Base-by-base conservation (phyloP, 2,329 filamentous ascomycete genomes). In the Exophiala alcalophila region DNA sequence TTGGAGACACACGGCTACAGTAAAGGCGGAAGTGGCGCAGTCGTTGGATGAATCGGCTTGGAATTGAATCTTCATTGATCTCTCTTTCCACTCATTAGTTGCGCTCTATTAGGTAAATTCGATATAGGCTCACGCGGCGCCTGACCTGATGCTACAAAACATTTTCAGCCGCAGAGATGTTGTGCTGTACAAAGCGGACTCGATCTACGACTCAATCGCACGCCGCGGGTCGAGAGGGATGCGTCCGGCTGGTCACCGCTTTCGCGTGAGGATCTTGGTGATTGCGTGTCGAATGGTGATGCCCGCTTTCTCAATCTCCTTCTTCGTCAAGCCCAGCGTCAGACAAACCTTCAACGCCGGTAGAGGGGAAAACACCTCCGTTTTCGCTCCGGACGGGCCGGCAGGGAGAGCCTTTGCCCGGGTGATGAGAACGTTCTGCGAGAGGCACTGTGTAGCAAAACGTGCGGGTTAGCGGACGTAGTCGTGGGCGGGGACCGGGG, bases 271-370 rank as follows among this genome's bases (percentile, higher is more conserved):
- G 49, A 97, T 81, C 69, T 95, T 96, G 37, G 90, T 94, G 54
- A 97, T 86, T 10, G 92, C 91, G 67, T 96, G 90, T 47, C 91
- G 77, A 55, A 98, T 90, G 7, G 79, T 82, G 5, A 83, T 81
- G 10, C 90, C 92, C 0, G 92, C 88, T 72, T 94, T 95, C 69
- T 98, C 94, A 40, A 90, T 85, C 65, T 98, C 92, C 70, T 94
- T 96, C 72, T 86, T 94, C 16, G 86, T 85, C 50, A 98, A 70
- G 1, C 86, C 92, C 4, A 80, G 86, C 0, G 90, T 95, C 40
- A 96, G 74, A 61, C 91, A 97, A 9, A 97, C 79, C 68, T 97
- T 96, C 50, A 98, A 74, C 1, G 88, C 87, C 7, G 92, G 87
- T 25, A 34, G 36, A 55, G 78, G 75, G 71, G 84, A 86, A 24